Evolutionary conservation across 352 stramenopile genomes (phyloP).

Genomic region (Phytophthora megakarya): DNA sequence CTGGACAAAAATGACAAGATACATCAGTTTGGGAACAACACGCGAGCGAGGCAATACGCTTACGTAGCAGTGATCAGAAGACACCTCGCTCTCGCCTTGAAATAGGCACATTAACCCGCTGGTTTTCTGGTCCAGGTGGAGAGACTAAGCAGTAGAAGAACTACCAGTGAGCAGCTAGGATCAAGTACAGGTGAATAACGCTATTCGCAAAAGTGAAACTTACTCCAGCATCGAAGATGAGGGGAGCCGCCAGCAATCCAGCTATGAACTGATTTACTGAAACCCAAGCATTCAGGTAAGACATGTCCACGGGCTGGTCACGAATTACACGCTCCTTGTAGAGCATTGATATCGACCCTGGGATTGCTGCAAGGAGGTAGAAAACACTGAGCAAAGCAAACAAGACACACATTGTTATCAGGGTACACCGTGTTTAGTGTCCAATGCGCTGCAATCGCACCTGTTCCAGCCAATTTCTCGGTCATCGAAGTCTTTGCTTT

Average conservation of each 20-base stretch:
- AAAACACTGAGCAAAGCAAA: slow-evolving; percentile 49
- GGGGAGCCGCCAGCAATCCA: slow-evolving; percentile 73
- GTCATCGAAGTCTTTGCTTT: slow-evolving; percentile 67
- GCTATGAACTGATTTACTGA: slow-evolving; percentile 86
- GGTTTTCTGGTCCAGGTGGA: slow-evolving; percentile 80
- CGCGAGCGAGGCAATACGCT: slow-evolving; percentile 1
- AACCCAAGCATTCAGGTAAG: slow-evolving; percentile 89
- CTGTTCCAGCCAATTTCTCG: slow-evolving; percentile 84
- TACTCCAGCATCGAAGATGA: slow-evolving; percentile 84
- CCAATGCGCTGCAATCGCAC: slow-evolving; percentile 25
- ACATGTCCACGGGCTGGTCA: slow-evolving; percentile 86
- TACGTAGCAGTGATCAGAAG: slow-evolving; percentile 80
- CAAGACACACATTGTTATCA: slow-evolving; percentile 2
- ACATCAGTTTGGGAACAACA: neutral
- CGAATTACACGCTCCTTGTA: slow-evolving; percentile 87
- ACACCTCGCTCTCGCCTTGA: slow-evolving; percentile 71
- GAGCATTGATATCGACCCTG: slow-evolving; percentile 80
- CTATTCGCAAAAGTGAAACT: neutral
- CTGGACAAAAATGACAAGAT: slow-evolving; percentile 38
- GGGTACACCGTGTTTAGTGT: neutral
- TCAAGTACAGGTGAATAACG: neutral
- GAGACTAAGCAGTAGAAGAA: slow-evolving; percentile 29
- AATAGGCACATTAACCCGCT: slow-evolving; percentile 81
- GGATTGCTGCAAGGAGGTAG: slow-evolving; percentile 79
- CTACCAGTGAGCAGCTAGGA: slow-evolving; percentile 1